Conservation (phyloP, 306 rosid species). For the Malus sylvestris region DNA sequence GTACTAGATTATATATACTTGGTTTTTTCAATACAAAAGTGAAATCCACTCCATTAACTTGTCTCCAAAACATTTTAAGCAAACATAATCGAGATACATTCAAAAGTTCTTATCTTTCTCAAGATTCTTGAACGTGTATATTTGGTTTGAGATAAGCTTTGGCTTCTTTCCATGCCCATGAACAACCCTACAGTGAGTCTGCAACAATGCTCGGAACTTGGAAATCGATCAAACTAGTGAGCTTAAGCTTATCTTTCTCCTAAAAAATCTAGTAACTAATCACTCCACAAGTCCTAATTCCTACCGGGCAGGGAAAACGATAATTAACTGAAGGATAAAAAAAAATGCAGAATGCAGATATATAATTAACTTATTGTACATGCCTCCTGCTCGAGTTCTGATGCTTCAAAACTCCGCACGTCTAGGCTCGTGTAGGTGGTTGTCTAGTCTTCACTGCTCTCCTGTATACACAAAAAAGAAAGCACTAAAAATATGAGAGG, state of each 20-base stretch:
- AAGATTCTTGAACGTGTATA: slow-evolving; percentile 21
- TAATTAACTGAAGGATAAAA: slow-evolving; percentile 12
- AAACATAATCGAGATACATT: not conserved
- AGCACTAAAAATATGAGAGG: not conserved
- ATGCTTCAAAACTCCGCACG: slow-evolving; percentile 22
- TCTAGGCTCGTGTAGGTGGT: slow-evolving; percentile 58
- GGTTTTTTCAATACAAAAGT: slow-evolving; percentile 22
- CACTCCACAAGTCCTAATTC: slow-evolving; percentile 25
- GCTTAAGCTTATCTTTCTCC: slow-evolving; percentile 4
- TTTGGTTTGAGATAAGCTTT: slow-evolving; percentile 24
- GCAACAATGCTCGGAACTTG: slow-evolving; percentile 19
- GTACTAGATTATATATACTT: not conserved
- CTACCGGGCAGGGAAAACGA: slow-evolving; percentile 7
- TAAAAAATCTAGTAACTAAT: slow-evolving; percentile 8
- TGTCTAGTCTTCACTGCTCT: slow-evolving; percentile 58
- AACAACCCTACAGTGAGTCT: slow-evolving; percentile 13
- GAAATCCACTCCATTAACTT: slow-evolving; percentile 38
- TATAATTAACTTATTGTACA: slow-evolving; percentile 22
- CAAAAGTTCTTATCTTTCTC: slow-evolving; percentile 35
- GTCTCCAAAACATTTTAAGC: slow-evolving; percentile 18
- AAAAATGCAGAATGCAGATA: slow-evolving; percentile 13
- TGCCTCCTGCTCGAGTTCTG: slow-evolving; percentile 31
- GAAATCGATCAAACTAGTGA: slow-evolving; percentile 14
- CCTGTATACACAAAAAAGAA: slow-evolving; percentile 45
- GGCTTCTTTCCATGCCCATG: not conserved